Evolutionary conservation across 768 basidiomycete species (phyloP).

Genomic region (Leccinellum rugosiceps): DNA sequence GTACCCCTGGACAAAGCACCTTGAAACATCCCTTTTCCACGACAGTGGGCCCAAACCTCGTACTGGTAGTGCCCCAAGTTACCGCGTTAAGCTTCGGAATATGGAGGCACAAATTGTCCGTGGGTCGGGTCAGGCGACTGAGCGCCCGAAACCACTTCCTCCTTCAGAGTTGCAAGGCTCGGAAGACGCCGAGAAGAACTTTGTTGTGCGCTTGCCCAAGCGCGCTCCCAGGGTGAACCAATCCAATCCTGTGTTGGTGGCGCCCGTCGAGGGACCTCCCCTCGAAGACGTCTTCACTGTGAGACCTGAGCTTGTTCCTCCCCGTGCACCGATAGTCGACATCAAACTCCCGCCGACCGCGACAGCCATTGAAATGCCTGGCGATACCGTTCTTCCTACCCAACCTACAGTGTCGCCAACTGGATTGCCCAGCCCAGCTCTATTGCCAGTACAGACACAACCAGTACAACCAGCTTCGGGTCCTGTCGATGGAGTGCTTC

Average conservation of each 20-base stretch:
- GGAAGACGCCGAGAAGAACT: slow-evolving; percentile 44
- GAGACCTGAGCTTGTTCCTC: slow-evolving; percentile 43
- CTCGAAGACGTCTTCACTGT: slow-evolving; percentile 59
- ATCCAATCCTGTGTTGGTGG: slow-evolving; percentile 10
- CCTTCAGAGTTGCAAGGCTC: slow-evolving; percentile 25
- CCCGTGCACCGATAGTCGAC: slow-evolving; percentile 24
- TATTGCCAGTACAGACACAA: slow-evolving; percentile 11
- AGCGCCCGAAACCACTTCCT: slow-evolving; percentile 13
- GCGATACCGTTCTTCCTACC: slow-evolving; percentile 8
- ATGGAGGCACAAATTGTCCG: slow-evolving; percentile 42
- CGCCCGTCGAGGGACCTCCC: slow-evolving; percentile 36
- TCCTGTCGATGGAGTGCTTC: slow-evolving; percentile 18
- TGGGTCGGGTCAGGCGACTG: slow-evolving; percentile 19
- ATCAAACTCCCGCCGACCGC: slow-evolving; percentile 31
- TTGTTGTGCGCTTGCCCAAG: slow-evolving; percentile 57
- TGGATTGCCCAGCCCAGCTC: slow-evolving; percentile 7
- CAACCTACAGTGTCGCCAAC: slow-evolving; percentile 6
- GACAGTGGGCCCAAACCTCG: slow-evolving; percentile 58
- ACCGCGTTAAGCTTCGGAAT: slow-evolving; percentile 66
- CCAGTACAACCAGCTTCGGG: slow-evolving; percentile 7
- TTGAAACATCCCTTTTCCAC: slow-evolving; percentile 69
- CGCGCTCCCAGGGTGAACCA: slow-evolving; percentile 28
- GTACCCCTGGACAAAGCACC: slow-evolving; percentile 79
- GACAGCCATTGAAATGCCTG: slow-evolving; percentile 2
- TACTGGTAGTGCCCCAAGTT: slow-evolving; percentile 49